A percentile compares a stretch with the other conserved stretches of the same genome.
These are phyloP conservation scores for Biscutella laevigata DNA, from an alignment of 441 rosid species.

Conservation along the genomic window DNA sequence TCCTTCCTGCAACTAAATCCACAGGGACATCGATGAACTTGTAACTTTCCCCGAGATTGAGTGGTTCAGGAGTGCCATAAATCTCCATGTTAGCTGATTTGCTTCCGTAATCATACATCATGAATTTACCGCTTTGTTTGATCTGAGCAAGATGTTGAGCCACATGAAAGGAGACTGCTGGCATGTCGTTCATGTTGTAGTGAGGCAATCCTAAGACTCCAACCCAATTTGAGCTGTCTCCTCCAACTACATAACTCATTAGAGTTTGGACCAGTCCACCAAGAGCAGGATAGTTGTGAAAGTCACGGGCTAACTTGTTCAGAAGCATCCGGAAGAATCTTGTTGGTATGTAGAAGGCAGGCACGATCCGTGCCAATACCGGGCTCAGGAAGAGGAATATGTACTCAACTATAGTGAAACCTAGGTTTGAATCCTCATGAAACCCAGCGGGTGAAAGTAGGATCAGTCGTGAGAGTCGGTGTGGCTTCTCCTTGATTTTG, in stretches of 20 bases:
- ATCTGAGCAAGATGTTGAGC: constrained; percentile 87
- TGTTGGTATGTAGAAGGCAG: constrained; percentile 90
- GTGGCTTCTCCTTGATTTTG: constrained; percentile 65
- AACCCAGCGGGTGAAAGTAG: constrained; percentile 92
- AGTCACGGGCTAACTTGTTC: constrained; percentile 91
- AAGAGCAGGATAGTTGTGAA: constrained; percentile 87
- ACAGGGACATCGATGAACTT: constrained; percentile 61
- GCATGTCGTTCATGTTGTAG: constrained; percentile 97
- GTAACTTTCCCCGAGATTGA: constrained; percentile 76
- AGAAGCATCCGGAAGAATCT: constrained; percentile 90
- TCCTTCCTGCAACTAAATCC: constrained; percentile 77
- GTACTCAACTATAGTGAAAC: constrained; percentile 52
- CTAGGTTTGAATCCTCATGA: constrained; percentile 64
- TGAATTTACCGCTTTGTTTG: constrained; percentile 59
- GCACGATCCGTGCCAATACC: constrained; percentile 43
- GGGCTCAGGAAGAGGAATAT: constrained; percentile 55
- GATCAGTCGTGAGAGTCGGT: constrained; percentile 69
- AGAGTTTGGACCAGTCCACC: constrained; percentile 94
- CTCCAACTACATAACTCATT: constrained; percentile 75
- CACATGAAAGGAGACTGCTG: constrained; percentile 73
- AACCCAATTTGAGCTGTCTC: constrained; percentile 97
- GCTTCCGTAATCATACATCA: constrained; percentile 83
- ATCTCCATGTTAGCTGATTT: constrained; percentile 49
- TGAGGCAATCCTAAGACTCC: constrained; percentile 89
- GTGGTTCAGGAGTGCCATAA: constrained; percentile 69